Evolutionary conservation across 148 eudicot species (phyloP).

Genomic region (Mesembryanthemum crystallinum): DNA sequence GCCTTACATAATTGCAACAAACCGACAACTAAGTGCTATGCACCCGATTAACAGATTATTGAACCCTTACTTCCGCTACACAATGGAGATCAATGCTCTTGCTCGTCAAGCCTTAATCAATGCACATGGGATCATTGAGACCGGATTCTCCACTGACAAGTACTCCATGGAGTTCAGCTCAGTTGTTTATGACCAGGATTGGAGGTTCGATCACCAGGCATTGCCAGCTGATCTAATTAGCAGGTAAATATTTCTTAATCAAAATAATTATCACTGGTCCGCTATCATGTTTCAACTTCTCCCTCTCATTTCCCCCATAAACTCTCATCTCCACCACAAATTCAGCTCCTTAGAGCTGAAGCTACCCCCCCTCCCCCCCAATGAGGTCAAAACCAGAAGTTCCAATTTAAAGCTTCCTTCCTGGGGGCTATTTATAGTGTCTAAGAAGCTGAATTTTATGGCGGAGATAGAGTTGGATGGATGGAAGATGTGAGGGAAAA

Average conservation of each 20-base stretch:
- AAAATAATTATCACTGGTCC: too few relatives aligned
- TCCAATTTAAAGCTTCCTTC: too few relatives aligned
- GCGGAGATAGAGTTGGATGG: too few relatives aligned
- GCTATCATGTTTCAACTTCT: too few relatives aligned
- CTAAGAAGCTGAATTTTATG: too few relatives aligned
- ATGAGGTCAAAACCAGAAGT: too few relatives aligned
- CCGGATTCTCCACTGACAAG: constrained; percentile 46
- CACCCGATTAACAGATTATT: constrained; percentile 74
- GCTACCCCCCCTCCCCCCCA: too few relatives aligned
- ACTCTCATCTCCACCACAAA: too few relatives aligned
- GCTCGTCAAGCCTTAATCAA: constrained; percentile 75
- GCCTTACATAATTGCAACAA: constrained; percentile 71
- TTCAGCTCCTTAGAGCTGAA: too few relatives aligned
- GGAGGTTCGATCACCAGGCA: constrained; percentile 74
- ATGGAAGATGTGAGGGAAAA: too few relatives aligned
- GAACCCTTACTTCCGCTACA: constrained; percentile 78
- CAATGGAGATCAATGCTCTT: constrained; percentile 89
- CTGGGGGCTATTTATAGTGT: too few relatives aligned
- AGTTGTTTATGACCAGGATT: constrained; percentile 52
- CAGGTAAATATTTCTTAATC: constrained; percentile 29
- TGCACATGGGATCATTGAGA: constrained; percentile 63
- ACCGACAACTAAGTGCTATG: constrained; percentile 72
- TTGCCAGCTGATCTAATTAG: constrained; percentile 67
- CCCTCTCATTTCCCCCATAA: too few relatives aligned
- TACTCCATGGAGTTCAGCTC: constrained; percentile 71